Conservation (phyloP, 371 early-diverging fungal species). For the Lichtheimia ornata region DNA sequence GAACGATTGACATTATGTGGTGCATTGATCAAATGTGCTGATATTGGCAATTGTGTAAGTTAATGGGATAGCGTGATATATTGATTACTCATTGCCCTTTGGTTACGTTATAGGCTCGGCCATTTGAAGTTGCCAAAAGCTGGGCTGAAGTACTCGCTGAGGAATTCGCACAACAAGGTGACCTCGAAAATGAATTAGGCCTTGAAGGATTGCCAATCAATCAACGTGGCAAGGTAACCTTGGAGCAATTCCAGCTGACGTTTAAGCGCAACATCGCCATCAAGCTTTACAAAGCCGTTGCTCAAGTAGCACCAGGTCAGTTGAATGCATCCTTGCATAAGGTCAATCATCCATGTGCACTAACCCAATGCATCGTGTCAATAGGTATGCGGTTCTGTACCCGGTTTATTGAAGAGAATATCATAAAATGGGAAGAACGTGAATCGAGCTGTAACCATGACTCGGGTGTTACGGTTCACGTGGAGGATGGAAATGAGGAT, state of each 20-base stretch:
- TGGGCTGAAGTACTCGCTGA: conserved; percentile 64
- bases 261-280: conserved; percentile 42
- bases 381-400: conserved; percentile 44
- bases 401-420: conserved; percentile 36
- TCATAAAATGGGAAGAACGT: conserved; percentile 30
- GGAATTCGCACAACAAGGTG: conserved; percentile 70
- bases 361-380: background rate
- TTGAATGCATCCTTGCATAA: background rate
- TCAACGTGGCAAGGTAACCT: conserved; percentile 36
- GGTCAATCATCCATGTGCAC: background rate
- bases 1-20: conserved; percentile 58
- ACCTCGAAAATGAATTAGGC: conserved; percentile 67
- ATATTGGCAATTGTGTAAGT: conserved; percentile 78
- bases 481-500: background rate
- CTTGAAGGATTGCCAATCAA: conserved; percentile 43
- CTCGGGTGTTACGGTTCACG: conserved; percentile 9
- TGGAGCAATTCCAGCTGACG: conserved; percentile 43
- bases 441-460: conserved; percentile 14
- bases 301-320: conserved; percentile 35
- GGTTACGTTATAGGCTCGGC: conserved; percentile 45
- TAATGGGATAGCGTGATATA: background rate
- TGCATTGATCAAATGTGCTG: conserved; percentile 84
- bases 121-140: conserved; percentile 58
- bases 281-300: conserved; percentile 38
- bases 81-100: conserved; percentile 2